Base-by-base conservation (phyloP, 164 flowering plant genomes). In the Kingdonia uniflora region DNA sequence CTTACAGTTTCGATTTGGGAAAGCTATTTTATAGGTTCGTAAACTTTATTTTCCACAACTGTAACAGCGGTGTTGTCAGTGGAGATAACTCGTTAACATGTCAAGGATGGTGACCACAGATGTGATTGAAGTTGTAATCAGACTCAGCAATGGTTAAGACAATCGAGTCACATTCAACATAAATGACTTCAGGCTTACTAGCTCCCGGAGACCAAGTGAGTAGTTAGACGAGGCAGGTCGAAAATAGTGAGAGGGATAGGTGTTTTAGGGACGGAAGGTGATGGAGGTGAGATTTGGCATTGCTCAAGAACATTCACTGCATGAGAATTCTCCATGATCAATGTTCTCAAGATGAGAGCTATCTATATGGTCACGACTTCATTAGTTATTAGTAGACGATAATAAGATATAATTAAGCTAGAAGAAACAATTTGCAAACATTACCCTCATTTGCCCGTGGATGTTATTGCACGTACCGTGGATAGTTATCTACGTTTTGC, bases 161-260 rank as follows among this genome's bases (percentile, higher is more conserved):
- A 37, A 77, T 65, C 6, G 73, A 65, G 50, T 76, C 75, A 6
- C 72, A 71, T 0, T 60, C 58, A 19, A 6, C 14, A 69, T 56
- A 74, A 42, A 60, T 26, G 40, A 76, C 39, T 11, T 25, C 39
- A 49, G 71, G 73, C 13, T 59, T 55, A 8, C 23, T 43, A n/a
- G 65, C 56, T 14, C 64, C 55, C 2, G 65, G 60, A 4, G 72
- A 66, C 26, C 29, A 42, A 5, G 64, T 26, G 7, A 76, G 43
- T 19, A 1, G 1, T 23, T 0, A 66, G 50, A 58, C 55, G 63
- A 1, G 55, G 11, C 10, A 63, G 14, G 66, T 71, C 74, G 57
- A 56, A 60, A 51, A 56, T 61, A 19, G 61, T 56, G 42, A 66
- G 66, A 7, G 66, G 66, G 2, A 66, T 57, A 7, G 61, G 38